Conservation (phyloP, 495 filamentous ascomycete genomes). For the Daldinia vernicosa region DNA sequence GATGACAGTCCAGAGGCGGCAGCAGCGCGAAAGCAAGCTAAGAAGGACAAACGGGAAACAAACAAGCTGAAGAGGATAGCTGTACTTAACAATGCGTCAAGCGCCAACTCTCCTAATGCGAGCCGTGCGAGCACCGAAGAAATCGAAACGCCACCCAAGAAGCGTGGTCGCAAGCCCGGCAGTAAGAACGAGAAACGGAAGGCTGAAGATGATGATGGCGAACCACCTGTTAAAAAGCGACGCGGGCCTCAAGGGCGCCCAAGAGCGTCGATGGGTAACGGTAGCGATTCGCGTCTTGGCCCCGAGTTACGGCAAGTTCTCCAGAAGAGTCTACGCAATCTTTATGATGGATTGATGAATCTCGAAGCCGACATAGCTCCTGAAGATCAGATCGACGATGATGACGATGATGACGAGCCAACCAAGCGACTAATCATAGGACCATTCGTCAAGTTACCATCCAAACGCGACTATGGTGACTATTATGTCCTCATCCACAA, state of each 20-base stretch:
- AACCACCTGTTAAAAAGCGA: conserved; percentile 82
- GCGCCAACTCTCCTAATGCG: conserved; percentile 77
- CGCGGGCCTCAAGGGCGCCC: conserved; percentile 69
- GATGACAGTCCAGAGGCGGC: conserved; percentile 94
- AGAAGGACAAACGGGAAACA: conserved; percentile 77
- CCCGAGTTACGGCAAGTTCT: conserved; percentile 67
- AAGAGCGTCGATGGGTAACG: conserved; percentile 59
- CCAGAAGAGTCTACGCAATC: conserved; percentile 75
- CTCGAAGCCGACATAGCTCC: conserved; percentile 71
- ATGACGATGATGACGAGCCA: conserved; percentile 57
- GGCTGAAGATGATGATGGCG: conserved; percentile 81
- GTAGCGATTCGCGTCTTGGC: conserved; percentile 44
- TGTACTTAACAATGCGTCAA: conserved; percentile 51
- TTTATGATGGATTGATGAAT: conserved; percentile 81
- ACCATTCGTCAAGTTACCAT: conserved; percentile 89
- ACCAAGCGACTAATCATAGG: conserved; percentile 82
- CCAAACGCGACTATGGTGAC: conserved; percentile 86
- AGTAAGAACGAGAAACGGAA: conserved; percentile 81
- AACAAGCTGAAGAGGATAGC: conserved; percentile 72
- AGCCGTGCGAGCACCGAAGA: conserved; percentile 83
- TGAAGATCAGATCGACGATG: conserved; percentile 64
- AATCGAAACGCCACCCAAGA: conserved; percentile 66
- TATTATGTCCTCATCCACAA: conserved; percentile 93
- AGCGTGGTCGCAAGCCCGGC: conserved; percentile 81
- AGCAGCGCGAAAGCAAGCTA: conserved; percentile 86